Base-by-base conservation (phyloP, 768 basidiomycete species). In the Collybia sp. region DNA sequence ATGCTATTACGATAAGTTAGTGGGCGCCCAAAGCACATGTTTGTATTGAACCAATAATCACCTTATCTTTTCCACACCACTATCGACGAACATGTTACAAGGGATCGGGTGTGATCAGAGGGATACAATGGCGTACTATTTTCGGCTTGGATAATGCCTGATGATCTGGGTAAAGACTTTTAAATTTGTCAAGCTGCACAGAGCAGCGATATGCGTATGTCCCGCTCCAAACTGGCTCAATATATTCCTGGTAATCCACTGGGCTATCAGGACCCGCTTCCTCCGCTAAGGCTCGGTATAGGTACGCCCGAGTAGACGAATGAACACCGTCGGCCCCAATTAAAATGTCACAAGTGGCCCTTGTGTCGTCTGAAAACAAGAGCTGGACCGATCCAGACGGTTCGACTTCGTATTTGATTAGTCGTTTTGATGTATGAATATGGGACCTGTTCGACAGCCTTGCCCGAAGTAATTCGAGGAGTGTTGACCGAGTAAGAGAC, bases 41-140 rank as follows among this genome's bases (percentile, higher is more conserved):
- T 12, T 17, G 12, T 15, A 18, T 8, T 11, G 19, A 30, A 10
- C 13, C 57, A 36, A 71, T 59, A 52, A 43, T 9, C 13, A 75
- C 74, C 5, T 67, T 69, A 52, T 69, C 57, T 48, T 72, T 72
- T 12, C 82, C 83, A 35, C 81, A 58, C 56, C 83, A 85, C 83
- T 85, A 25, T 25, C 25, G 31, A 45, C 35, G n/a, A 35, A 40
- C 3, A 35, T 12, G 16, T 39, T 4, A 12, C 6, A 12, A 18
- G 25, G 8, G 25, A 25, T 25, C 25, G 8, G 8, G 8, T 25
- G 8, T 25, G 3, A 4, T 8, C 25, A 25, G 8, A 25, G 4
- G 25, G 25, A 25, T 8, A 8, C 54, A 81, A 80, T 64, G 75
- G 67, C 2, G 69, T 45, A 58, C 55, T 37, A 49, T 20, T 51